Conservation (phyloP, 2,329 filamentous ascomycete genomes). For the Nigrospora sphaerica region DNA sequence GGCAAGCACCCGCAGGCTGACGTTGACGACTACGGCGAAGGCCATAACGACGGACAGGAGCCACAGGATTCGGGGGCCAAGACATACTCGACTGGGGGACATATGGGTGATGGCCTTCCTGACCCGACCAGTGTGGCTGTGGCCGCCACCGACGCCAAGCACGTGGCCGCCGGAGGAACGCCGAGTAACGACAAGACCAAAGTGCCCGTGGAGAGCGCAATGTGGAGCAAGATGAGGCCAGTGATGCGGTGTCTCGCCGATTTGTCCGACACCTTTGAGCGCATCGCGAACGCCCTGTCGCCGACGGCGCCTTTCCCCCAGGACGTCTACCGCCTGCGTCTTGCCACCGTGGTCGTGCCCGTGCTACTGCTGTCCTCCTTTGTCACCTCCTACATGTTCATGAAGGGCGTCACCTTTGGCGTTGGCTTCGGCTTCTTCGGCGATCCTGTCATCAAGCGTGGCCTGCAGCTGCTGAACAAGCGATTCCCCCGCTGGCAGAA, state of each 20-base stretch:
- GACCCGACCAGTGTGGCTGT: conserved; percentile 29
- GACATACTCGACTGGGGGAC: too few species aligned
- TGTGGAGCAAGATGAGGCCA: conserved; percentile 70
- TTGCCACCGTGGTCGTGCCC: conserved; percentile 46
- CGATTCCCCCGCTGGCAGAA: conserved; percentile 67
- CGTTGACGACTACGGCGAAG: conserved; percentile 29
- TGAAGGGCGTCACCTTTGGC: conserved; percentile 60
- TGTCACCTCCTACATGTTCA: conserved; percentile 49
- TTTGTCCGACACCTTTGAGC: conserved; percentile 42
- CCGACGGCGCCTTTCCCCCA: conserved; percentile 56
- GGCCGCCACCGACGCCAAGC: conserved; percentile 31
- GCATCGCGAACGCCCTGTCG: conserved; percentile 49
- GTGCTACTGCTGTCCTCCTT: conserved; percentile 45
- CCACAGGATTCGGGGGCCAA: background rate
- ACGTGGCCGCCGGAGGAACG: conserved; percentile 37
- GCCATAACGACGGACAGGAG: too few species aligned
- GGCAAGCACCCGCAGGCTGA: conserved; percentile 69
- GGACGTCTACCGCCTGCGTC: conserved; percentile 41
- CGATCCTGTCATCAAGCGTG: conserved; percentile 62
- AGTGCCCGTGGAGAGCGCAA: conserved; percentile 66
- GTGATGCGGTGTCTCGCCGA: conserved; percentile 55
- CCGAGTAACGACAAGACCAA: conserved; percentile 67
- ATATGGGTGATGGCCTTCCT: conserved; percentile 14
- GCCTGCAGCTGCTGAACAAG: conserved; percentile 51
- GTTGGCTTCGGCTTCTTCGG: conserved; percentile 75